These are phyloP conservation scores for Colletotrichum sp. DNA, from an alignment of 2,329 filamentous ascomycete genomes.

Conservation along the genomic window DNA sequence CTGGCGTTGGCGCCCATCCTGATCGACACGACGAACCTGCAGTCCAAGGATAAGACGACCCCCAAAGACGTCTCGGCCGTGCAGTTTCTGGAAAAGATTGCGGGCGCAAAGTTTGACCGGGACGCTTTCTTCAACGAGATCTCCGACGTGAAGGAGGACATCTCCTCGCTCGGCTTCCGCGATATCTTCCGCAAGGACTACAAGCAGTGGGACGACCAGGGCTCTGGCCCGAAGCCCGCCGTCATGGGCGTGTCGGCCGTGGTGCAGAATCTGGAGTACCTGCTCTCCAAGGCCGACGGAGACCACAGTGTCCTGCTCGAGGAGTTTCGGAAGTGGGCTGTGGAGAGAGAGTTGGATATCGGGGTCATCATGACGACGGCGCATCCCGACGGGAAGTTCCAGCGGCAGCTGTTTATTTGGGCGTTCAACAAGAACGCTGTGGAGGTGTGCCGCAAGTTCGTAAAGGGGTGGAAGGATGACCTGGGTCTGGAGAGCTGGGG, in stretches of 20 bases:
- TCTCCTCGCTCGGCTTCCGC: slow-evolving; percentile 63
- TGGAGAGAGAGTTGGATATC: slow-evolving; percentile 65
- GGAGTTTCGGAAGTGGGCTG: slow-evolving; percentile 56
- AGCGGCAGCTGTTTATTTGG: slow-evolving; percentile 73
- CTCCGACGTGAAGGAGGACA: slow-evolving; percentile 69
- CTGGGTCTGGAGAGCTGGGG: slow-evolving; percentile 64
- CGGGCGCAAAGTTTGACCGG: slow-evolving; percentile 52
- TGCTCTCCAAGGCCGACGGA: slow-evolving; percentile 58
- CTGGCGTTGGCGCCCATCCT: slow-evolving; percentile 74
- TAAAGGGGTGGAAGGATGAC: slow-evolving; percentile 42
- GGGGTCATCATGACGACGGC: slow-evolving; percentile 74
- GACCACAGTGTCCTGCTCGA: slow-evolving; percentile 47
- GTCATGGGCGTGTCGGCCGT: slow-evolving; percentile 69
- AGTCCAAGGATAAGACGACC: slow-evolving; percentile 68
- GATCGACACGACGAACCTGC: slow-evolving; percentile 74
- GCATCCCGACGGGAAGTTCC: slow-evolving; percentile 58
- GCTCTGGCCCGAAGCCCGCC: slow-evolving; percentile 28
- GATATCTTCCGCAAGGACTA: slow-evolving; percentile 84
- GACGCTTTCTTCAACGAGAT: slow-evolving; percentile 64
- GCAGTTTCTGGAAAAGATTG: slow-evolving; percentile 57
- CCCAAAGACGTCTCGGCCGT: slow-evolving; percentile 64
- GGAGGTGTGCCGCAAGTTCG: slow-evolving; percentile 61
- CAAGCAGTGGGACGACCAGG: slow-evolving; percentile 74
- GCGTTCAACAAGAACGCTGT: slow-evolving; percentile 56
- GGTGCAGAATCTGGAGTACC: slow-evolving; percentile 66